Conservation (phyloP, 1,284 basidiomycete genomes). For the Golubevia pallescens region DNA sequence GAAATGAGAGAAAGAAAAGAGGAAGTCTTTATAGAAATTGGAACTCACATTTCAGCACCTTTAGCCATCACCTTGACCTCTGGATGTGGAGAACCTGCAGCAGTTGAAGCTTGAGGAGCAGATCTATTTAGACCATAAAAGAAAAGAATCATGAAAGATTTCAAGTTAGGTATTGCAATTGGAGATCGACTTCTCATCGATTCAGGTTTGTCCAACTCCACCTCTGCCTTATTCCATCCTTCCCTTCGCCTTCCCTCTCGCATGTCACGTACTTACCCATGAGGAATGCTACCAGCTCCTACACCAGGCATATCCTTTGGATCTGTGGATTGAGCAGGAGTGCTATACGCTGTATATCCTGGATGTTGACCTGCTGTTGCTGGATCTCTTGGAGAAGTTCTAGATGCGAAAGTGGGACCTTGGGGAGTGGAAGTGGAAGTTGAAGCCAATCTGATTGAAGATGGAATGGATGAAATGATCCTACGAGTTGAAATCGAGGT, state of each 20-base stretch:
- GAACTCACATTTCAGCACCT: constrained; percentile 18
- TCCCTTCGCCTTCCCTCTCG: too few species aligned
- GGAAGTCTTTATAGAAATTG: too few species aligned
- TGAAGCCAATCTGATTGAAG: not conserved
- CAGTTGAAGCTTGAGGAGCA: constrained; percentile 15
- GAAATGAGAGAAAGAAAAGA: too few species aligned
- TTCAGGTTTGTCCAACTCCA: too few species aligned
- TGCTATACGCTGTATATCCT: not conserved
- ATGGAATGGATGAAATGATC: not conserved
- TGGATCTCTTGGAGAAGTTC: not conserved
- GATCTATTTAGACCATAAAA: too few species aligned
- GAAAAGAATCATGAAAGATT: too few species aligned
- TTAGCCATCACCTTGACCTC: constrained; percentile 31
- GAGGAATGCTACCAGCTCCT: not conserved
- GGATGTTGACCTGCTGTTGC: not conserved
- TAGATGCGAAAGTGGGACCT: not conserved
- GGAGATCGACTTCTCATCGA: too few species aligned
- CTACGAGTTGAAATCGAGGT: too few species aligned
- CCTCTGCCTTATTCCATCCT: too few species aligned
- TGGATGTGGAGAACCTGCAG: constrained; percentile 19
- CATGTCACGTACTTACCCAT: too few species aligned
- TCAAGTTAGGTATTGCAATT: too few species aligned
- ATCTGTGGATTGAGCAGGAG: not conserved
- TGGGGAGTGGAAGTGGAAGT: not conserved
- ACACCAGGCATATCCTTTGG: not conserved